Base-by-base conservation (phyloP, 2,329 filamentous ascomycete genomes). In the Scytalidium sp. region DNA sequence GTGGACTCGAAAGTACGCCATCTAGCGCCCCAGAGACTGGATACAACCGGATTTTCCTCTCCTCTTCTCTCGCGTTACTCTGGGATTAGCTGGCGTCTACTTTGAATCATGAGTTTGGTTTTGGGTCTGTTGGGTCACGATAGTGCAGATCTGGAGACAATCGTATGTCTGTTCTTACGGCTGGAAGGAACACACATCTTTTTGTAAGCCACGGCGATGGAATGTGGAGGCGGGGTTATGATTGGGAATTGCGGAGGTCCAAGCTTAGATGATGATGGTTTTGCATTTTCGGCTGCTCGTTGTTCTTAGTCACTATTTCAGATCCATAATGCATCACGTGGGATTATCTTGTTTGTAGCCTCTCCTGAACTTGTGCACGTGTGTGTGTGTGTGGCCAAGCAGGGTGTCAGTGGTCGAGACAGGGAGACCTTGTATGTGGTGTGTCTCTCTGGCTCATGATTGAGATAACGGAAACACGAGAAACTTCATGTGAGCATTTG, bases 1-100 rank as follows among this genome's bases (percentile, higher is more conserved):
- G 78, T 99, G 94, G 94, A 99, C 94, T 65, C 85, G 93, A 73
- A 99, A 99, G 82, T 97, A 97, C 71, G 94, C 94, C 68, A 94
- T 97, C 74, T 97, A 84, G 53, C 32, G 17, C 32, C 11, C n/a
- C 32, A n/a, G 32, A 36, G 32, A 36, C 32, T n/a, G 13, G 32
- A 36, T n/a, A n/a, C n/a, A 40, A 32, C 3, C 21, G 21, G 44
- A 52, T 50, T 52, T n/a, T 57, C 53, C 50, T 57, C 53, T 57
- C 56, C 51, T 57, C 51, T 47, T 47, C 36, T 57, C 51, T 45
- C 48, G 49, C 54, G 50, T 41, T 41, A 42, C 59, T 58, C 54
- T 50, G 52, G 57, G 20, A 56, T 60, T 56, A 56, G 56, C 57
- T 59, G 59, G 60, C 57, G 60, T 57, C 55, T 49, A 53, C 49